Conservation (phyloP, 805 yeast species). For the Zygoascus flipseniorum region DNA sequence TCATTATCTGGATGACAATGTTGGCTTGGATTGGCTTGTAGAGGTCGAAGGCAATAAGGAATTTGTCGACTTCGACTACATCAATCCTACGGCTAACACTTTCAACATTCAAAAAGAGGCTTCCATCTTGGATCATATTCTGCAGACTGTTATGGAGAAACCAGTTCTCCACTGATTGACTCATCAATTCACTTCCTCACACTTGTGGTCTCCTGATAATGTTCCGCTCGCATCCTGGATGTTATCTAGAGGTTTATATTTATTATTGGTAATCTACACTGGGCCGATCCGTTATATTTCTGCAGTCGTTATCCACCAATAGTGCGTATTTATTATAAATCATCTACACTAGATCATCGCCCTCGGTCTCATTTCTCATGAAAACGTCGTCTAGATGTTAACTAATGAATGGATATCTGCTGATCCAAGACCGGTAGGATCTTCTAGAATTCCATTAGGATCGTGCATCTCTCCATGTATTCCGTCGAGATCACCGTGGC, state of each 20-base stretch:
- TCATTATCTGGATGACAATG: neutral
- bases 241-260: no score
- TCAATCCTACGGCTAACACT: neutral
- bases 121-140: constrained; percentile 1
- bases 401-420: neutral
- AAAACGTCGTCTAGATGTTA: neutral
- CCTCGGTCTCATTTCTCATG: no score
- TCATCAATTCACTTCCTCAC: no score
- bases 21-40: constrained; percentile 1
- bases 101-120: constrained; percentile 1
- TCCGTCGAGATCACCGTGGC: neutral
- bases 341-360: no score
- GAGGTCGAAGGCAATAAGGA: neutral
- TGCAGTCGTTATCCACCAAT: no score
- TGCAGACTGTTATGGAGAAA: constrained; percentile 2
- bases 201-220: no score
- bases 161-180: neutral
- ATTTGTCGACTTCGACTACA: neutral
- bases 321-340: no score
- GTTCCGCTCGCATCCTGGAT: no score
- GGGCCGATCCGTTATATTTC: no score
- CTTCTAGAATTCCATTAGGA: neutral
- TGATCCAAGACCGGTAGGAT: neutral
- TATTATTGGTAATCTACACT: no score
- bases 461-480: neutral